phyloP scores from a whole-genome alignment of 441 rosid species.

The Brassica balearica region DNA sequence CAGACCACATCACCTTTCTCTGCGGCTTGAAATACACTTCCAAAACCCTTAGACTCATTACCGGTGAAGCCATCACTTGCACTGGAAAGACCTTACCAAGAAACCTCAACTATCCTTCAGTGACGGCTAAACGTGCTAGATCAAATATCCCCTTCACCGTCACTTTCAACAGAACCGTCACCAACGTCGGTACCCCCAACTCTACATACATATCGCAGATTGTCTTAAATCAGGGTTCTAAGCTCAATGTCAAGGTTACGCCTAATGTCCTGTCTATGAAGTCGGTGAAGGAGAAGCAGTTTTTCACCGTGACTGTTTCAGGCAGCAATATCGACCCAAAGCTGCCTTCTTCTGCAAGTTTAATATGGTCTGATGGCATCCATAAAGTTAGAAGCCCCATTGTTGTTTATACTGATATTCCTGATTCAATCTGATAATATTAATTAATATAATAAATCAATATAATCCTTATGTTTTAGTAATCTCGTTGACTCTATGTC shows the following conservation, averaged over 20 bases:
- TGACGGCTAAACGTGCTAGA: slow-evolving; percentile 24
- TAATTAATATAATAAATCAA: slow-evolving; percentile 3
- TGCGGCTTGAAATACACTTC: slow-evolving; percentile 35
- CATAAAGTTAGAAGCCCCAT: slow-evolving; percentile 53
- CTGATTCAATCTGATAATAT: neutral
- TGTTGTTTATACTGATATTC: slow-evolving; percentile 29
- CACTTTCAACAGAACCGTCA: slow-evolving; percentile 52
- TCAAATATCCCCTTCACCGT: slow-evolving; percentile 31
- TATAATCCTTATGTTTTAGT: slow-evolving; percentile 1
- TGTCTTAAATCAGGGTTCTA: neutral
- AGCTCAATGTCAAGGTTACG: slow-evolving; percentile 34
- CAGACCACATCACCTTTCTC: slow-evolving; percentile 32
- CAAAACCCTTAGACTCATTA: neutral
- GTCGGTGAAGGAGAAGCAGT: slow-evolving; percentile 41
- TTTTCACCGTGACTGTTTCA: slow-evolving; percentile 42
- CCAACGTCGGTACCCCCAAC: slow-evolving; percentile 50
- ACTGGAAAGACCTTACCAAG: slow-evolving; percentile 10
- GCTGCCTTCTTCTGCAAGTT: slow-evolving; percentile 33
- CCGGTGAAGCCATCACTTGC: slow-evolving; percentile 36
- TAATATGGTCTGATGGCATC: slow-evolving; percentile 53
- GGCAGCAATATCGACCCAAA: neutral
- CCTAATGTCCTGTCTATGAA: slow-evolving; percentile 48
- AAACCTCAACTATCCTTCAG: slow-evolving; percentile 44
- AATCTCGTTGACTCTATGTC: neutral
- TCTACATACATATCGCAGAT: slow-evolving; percentile 49